Conservation (phyloP, 2,329 filamentous ascomycete species). For the Penicillium sp. region DNA sequence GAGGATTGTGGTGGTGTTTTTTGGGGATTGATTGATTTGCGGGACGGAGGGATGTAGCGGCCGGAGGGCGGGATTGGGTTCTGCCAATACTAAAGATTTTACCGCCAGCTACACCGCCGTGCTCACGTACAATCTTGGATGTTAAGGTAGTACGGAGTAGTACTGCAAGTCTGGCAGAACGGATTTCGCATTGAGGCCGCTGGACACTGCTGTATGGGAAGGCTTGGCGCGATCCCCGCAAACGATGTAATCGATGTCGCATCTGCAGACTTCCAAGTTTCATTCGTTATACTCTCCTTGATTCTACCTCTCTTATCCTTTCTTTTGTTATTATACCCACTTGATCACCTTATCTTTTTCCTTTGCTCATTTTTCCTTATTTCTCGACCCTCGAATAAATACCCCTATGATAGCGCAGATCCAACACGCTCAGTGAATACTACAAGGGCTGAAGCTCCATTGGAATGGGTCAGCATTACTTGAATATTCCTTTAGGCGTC, state of each 20-base stretch:
- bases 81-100: no score
- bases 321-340: neutral
- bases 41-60: neutral
- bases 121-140: no score
- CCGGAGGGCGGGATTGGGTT: no score
- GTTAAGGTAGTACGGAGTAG: no score
- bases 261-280: constrained; percentile 1
- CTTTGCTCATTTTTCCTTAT: neutral
- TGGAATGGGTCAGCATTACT: neutral
- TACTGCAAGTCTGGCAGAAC: no score
- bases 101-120: no score
- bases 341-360: neutral
- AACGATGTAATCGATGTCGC: constrained; percentile 27
- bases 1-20: constrained; percentile 9
- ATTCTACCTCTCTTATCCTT: neutral
- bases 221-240: constrained; percentile 25
- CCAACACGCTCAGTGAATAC: neutral
- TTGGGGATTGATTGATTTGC: neutral
- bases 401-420: constrained; percentile 10
- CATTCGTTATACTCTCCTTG: neutral
- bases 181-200: no score
- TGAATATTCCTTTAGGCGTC: neutral
- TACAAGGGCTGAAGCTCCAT: neutral
- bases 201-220: neutral
- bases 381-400: neutral